Percentiles rank a stretch among this genome's conserved stretches.
Conservation (phyloP, 202 grass and related monocot genomes). For the Bolboschoenoplectus hybrid region DNA sequence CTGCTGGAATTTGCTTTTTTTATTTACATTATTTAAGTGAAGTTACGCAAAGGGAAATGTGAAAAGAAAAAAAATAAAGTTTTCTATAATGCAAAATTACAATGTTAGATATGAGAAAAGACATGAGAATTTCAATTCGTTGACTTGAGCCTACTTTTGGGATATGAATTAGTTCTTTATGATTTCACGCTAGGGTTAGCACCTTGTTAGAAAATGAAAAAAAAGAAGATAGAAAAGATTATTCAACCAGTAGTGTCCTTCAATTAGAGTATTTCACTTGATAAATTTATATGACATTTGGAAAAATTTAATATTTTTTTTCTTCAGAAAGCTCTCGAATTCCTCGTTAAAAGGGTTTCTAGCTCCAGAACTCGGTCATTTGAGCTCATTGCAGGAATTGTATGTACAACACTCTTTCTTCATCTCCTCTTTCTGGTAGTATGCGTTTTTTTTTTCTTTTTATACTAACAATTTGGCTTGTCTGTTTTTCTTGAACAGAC, state of each 20-base stretch:
- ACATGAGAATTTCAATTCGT: background rate
- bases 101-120: background rate
- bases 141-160: conserved; percentile 8
- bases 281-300: conserved; percentile 24
- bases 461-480: conserved; percentile 25
- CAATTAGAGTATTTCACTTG: background rate
- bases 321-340: conserved; percentile 76
- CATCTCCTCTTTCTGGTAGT: background rate
- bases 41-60: background rate
- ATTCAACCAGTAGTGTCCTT: conserved; percentile 9
- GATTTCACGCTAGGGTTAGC: conserved; percentile 34
- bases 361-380: conserved; percentile 56
- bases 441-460: conserved; percentile 7
- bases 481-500: conserved; percentile 48
- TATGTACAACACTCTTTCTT: conserved; percentile 40
- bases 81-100: background rate
- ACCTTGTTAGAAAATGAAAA: conserved; percentile 37
- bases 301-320: background rate
- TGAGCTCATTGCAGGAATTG: conserved; percentile 84
- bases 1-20: background rate
- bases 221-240: conserved; percentile 40
- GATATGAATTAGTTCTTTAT: conserved; percentile 40
- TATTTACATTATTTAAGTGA: background rate
- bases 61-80: background rate
- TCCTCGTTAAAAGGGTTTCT: conserved; percentile 89